Evolutionary conservation across 495 filamentous ascomycete species (phyloP).

Genomic region (Penicillium silybi): DNA sequence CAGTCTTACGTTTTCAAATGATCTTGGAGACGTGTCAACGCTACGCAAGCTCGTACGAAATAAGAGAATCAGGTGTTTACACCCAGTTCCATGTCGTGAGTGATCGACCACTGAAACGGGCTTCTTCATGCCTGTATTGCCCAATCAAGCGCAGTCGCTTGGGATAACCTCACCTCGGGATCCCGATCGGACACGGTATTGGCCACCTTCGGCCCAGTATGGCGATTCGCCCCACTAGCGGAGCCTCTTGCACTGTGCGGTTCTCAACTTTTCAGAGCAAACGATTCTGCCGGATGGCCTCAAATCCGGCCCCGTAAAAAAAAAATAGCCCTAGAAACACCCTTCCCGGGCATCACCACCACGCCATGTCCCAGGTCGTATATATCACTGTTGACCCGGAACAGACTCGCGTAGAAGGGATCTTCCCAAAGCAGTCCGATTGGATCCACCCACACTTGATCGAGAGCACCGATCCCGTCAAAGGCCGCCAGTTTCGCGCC

Average conservation of each 20-base stretch:
- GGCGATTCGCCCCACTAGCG: slow-evolving; percentile 16
- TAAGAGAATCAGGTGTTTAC: too few species aligned
- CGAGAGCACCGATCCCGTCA: slow-evolving; percentile 28
- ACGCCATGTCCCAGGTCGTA: slow-evolving; percentile 24
- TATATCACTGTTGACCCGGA: slow-evolving; percentile 18
- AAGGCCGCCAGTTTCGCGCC: slow-evolving; percentile 35
- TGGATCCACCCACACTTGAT: slow-evolving; percentile 37
- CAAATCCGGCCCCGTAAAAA: not conserved
- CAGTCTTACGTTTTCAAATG: too few species aligned
- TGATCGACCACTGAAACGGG: not conserved
- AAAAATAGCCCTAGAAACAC: slow-evolving; percentile 1
- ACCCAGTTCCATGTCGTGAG: too few species aligned
- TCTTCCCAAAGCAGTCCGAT: slow-evolving; percentile 8
- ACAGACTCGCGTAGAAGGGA: slow-evolving; percentile 8
- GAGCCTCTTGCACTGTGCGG: slow-evolving; percentile 8
- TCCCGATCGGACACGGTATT: slow-evolving; percentile 8
- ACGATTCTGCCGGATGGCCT: slow-evolving; percentile 8
- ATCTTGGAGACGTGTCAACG: too few species aligned
- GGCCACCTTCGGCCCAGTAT: not conserved
- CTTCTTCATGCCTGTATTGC: not conserved
- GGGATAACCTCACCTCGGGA: slow-evolving; percentile 23
- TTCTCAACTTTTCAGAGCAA: not conserved
- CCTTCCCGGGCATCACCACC: not conserved
- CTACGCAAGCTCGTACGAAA: too few species aligned
- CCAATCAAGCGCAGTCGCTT: slow-evolving; percentile 21